Base-by-base conservation (phyloP, 2,329 filamentous ascomycete species). In the Trichoderma koningii region DNA sequence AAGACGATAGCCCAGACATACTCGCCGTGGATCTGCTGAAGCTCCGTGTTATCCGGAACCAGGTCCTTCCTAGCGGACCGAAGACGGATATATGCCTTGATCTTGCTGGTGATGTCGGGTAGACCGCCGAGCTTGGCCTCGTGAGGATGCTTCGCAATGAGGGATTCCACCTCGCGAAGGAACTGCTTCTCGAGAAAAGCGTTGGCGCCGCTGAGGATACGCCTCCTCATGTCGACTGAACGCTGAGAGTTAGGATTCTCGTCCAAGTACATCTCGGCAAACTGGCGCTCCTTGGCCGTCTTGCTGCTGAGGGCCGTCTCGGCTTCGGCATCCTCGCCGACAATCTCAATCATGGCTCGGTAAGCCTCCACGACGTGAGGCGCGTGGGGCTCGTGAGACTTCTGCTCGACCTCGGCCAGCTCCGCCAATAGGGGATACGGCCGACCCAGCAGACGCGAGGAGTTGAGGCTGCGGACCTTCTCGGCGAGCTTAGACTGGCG, bases 1-100 rank as follows among this genome's bases (percentile, higher is more conserved):
- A 96, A 99, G 51, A 99, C 88, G 56, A 97, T 84, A 50, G 93
- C 93, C 95, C 95, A 99, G 68, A 93, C 90, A 72, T 90, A 95
- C 74, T 97, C 93, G 59, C 90, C 87, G 48, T 88, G 87, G 55
- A 93, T 84, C 75, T 88, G 87, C 76, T 96, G 92, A 53, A 97
- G 82, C 69, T 94, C 88, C 5, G 89, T 86, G 67, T 89, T 91
- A 73, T 96, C 91, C 2, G 89, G 87, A 2, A 90, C 91, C 50
- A 98, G 84, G 73, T 96, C 92, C 77, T 93, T 96, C 66, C 92
- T 87, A 1, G 86, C 84, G 48, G 89, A 86, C 67, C 91, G 88
- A 65, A 97, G 83, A 55, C 93, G 88, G 70, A 99, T 92, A 73
- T 94, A 99, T 7, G 92, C 95, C 73, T 92, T 92, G 73, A 97